These are phyloP conservation scores for Botrytis porri DNA, from an alignment of 2,329 filamentous ascomycete genomes.

Conservation along the genomic window DNA sequence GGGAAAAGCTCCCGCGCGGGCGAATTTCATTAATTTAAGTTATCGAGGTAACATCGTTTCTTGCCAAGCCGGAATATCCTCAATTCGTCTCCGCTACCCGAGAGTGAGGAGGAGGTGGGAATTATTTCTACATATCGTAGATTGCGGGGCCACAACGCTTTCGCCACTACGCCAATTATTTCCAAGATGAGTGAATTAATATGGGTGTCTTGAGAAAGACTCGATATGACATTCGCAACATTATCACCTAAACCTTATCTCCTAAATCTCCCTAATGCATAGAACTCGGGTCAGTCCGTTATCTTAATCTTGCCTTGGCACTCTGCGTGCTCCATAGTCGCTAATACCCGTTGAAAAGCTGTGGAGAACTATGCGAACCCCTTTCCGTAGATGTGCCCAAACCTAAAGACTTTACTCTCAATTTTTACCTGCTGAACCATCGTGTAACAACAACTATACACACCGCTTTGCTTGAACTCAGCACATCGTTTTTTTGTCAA, in stretches of 20 bases:
- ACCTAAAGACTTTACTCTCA: neutral
- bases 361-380: slow-evolving; percentile 16
- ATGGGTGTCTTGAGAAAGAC: neutral
- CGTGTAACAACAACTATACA: neutral
- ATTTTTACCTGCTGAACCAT: slow-evolving; percentile 5
- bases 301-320: neutral
- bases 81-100: slow-evolving; percentile 2
- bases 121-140: slow-evolving; percentile 8
- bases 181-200: slow-evolving; percentile 1
- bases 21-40: neutral
- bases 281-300: slow-evolving; percentile 7
- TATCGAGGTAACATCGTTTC: slow-evolving; percentile 8
- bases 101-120: neutral
- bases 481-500: neutral
- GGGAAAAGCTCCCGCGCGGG: neutral
- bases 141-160: neutral
- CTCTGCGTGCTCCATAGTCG: slow-evolving; percentile 8
- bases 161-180: slow-evolving; percentile 12
- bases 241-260: slow-evolving; percentile 1
- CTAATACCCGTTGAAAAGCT: slow-evolving; percentile 1
- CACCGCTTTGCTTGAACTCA: neutral
- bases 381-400: neutral
- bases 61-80: slow-evolving; percentile 7
- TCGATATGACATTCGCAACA: neutral
- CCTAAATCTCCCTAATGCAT: slow-evolving; percentile 5